Evolutionary conservation across 2,329 filamentous ascomycete genomes (phyloP), one percentile per base, ranked within the genome.

Genomic region (Aureobasidium pullulans): DNA sequence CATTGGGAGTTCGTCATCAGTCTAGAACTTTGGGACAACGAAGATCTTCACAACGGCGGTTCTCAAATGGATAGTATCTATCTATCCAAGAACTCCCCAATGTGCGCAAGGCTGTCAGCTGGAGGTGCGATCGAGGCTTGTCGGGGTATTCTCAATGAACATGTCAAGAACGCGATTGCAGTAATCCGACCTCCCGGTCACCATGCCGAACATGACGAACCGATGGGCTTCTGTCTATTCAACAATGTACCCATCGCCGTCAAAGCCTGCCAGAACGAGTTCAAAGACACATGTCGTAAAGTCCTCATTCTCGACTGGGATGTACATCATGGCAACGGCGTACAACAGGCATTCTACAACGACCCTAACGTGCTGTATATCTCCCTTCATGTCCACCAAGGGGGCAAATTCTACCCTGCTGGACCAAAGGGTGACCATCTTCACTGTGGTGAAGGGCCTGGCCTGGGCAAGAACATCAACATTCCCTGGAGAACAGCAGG

Each of bases 151-250:
- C 87, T 94, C 28, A 81, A 82, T 2, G 88, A 89, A 3, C 82
- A 84, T 60, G 88, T 96, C 56, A 96, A 95, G 72, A 99, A 99
- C 68, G 91, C 90, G 0, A 94, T 99, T 70, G 94, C 94, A 1
- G 87, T 99, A 39, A 96, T 99, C 67, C 84, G 94, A 13, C 94
- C 94, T 1, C 94, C 94, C 0, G 94, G 94, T 0, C 94, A 99
- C 68, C 94, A 99, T 72, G 94, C 94, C 1, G 94, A 99, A 70
- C 86, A 84, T 60, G 82, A 94, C 67, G 80, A 85, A 37, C 84
- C 93, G 0, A 94, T 96, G 81, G 94, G 94, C 0, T 99, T 99
- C 70, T 99, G 94, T 71, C 83, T 97, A 61, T 97, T 97, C 77
- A 96, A 99, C 76, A 99, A 99, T 68, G 94, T 97, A 3, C 91